Conservation (phyloP, 1,284 basidiomycete genomes). For the Cutaneotrichosporon cutaneum region DNA sequence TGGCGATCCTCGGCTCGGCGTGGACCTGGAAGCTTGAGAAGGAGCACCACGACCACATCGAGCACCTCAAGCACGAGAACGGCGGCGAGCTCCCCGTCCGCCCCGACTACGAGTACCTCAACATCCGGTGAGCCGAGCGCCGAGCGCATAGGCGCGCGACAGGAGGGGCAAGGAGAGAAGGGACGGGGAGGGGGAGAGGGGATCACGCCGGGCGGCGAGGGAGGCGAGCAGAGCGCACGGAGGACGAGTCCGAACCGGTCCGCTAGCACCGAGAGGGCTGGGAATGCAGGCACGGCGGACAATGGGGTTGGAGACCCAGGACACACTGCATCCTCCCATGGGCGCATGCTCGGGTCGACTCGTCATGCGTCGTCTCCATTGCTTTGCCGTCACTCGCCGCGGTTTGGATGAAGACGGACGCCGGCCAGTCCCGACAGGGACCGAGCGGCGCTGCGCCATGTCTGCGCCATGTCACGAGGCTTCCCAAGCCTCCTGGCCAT, state of each 20-base stretch:
- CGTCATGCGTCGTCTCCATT: background rate
- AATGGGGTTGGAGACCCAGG: background rate
- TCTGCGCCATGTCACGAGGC: background rate
- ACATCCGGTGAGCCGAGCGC: constrained; percentile 39
- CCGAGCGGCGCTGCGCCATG: background rate
- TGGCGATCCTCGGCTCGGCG: constrained; percentile 33
- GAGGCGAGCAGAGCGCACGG: background rate
- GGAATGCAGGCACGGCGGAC: background rate
- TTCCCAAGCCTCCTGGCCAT: no score
- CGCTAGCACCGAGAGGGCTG: background rate
- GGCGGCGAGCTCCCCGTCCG: constrained; percentile 41
- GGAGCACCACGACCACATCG: constrained; percentile 45
- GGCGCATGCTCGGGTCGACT: background rate
- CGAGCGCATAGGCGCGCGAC: background rate
- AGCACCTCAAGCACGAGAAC: constrained; percentile 38
- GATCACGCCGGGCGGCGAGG: background rate
- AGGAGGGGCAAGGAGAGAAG: background rate
- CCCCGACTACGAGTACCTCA: constrained; percentile 50
- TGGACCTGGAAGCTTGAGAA: constrained; percentile 49
- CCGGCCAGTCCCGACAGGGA: background rate
- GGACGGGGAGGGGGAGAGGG: background rate
- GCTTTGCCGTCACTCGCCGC: background rate
- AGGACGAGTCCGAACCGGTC: background rate
- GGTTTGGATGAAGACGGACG: background rate
- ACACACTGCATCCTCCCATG: background rate